A percentile compares a stretch with the other conserved stretches of the same genome.
These are phyloP conservation scores for Conticribra weissflogii DNA, from an alignment of 108 stramenopile genomes.

Conservation along the genomic window DNA sequence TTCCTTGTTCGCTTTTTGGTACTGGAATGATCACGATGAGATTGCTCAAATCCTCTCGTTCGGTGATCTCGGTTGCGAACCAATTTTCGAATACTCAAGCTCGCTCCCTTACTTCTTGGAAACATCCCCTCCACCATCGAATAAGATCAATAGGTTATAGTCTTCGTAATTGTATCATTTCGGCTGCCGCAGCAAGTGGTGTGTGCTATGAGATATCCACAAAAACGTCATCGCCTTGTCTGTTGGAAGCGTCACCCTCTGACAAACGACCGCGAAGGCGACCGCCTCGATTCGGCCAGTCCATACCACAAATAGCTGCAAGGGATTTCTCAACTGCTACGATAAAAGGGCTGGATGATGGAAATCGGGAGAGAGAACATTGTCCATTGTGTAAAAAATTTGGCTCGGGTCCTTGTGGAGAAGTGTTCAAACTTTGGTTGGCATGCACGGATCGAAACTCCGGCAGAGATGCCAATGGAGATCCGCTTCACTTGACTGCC, in stretches of 20 bases:
- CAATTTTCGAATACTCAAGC: no score
- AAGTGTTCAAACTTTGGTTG: slow-evolving; percentile 48
- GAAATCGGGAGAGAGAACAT: slow-evolving; percentile 41
- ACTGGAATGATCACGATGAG: no score
- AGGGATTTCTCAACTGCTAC: slow-evolving; percentile 11
- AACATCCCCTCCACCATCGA: no score
- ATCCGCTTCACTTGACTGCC: slow-evolving; percentile 41
- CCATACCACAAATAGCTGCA: slow-evolving; percentile 14
- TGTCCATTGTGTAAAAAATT: slow-evolving; percentile 65
- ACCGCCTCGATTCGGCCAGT: slow-evolving; percentile 16
- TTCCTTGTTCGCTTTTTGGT: no score
- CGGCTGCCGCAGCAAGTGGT: background rate
- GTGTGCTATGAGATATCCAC: background rate
- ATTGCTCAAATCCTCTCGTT: no score
- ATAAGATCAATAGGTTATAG: no score
- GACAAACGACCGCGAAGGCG: slow-evolving; percentile 1
- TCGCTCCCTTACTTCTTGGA: no score
- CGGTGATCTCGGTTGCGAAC: no score
- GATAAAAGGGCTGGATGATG: background rate
- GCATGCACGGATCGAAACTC: slow-evolving; percentile 51
- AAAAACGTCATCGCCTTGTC: background rate
- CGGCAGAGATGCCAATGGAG: slow-evolving; percentile 44
- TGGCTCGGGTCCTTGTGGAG: slow-evolving; percentile 55
- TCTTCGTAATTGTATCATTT: no score
- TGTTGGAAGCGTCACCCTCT: background rate